phyloP scores from a whole-genome alignment of 2,329 filamentous ascomycete genomes.

The Ophiostoma sp. region DNA sequence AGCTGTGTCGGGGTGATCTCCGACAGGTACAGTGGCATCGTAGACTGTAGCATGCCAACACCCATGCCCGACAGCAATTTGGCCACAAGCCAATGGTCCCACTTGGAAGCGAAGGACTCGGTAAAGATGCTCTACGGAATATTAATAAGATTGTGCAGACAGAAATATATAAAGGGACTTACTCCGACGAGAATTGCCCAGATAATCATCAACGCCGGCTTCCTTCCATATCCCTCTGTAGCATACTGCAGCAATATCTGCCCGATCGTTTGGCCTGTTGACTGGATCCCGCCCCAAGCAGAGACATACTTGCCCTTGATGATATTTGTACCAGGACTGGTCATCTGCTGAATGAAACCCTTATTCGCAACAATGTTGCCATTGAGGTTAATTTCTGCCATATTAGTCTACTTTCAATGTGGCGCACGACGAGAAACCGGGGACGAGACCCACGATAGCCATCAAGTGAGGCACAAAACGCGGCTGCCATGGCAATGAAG shows the following conservation, averaged over 20 bases:
- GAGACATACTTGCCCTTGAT: slow-evolving; percentile 24
- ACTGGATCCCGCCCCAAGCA: slow-evolving; percentile 23
- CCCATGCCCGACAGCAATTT: slow-evolving; percentile 34
- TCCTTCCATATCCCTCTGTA: slow-evolving; percentile 37
- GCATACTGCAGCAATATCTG: slow-evolving; percentile 34
- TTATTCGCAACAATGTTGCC: slow-evolving; percentile 25
- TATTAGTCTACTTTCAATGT: not conserved
- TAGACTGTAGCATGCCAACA: slow-evolving; percentile 39
- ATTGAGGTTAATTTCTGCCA: slow-evolving; percentile 22
- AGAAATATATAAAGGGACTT: not conserved
- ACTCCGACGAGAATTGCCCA: not conserved
- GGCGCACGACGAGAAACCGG: not conserved
- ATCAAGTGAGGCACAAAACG: slow-evolving; percentile 40
- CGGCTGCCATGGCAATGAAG: slow-evolving; percentile 38
- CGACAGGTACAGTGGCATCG: slow-evolving; percentile 39
- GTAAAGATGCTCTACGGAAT: slow-evolving; percentile 33
- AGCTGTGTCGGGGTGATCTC: slow-evolving; percentile 39
- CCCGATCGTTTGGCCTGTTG: slow-evolving; percentile 19
- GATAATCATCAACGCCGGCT: slow-evolving; percentile 32
- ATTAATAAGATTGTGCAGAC: not conserved
- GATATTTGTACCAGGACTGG: slow-evolving; percentile 19
- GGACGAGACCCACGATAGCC: slow-evolving; percentile 24
- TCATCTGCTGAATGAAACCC: slow-evolving; percentile 25
- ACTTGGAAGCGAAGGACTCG: slow-evolving; percentile 36
- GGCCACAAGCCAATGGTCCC: slow-evolving; percentile 39